Evolutionary conservation across 1,284 basidiomycete genomes (phyloP).

Genomic region (Rhodotorula sp.): DNA sequence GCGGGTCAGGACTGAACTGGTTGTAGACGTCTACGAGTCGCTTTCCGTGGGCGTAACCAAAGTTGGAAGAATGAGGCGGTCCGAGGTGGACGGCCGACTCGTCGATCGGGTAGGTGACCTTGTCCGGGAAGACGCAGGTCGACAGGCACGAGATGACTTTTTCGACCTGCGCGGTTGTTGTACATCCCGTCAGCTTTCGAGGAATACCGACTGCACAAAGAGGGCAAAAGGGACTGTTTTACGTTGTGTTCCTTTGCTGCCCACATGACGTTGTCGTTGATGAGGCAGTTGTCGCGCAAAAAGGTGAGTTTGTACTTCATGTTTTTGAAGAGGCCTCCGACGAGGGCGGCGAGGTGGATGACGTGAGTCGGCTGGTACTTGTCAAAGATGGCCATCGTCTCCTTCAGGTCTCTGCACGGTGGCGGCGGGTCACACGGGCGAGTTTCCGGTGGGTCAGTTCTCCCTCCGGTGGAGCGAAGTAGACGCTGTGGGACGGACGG

Average conservation of each 20-base stretch:
- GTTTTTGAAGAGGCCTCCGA: conserved; percentile 86
- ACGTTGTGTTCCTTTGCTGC: conserved; percentile 62
- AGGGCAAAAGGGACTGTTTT: background rate
- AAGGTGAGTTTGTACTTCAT: conserved; percentile 87
- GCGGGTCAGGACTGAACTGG: conserved; percentile 61
- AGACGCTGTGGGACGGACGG: background rate
- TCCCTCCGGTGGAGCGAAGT: no score
- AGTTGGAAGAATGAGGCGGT: conserved; percentile 83
- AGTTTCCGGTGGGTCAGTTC: background rate
- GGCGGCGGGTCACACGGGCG: background rate
- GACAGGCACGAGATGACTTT: conserved; percentile 84
- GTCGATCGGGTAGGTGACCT: conserved; percentile 76
- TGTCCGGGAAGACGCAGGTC: conserved; percentile 84
- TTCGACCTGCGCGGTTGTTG: conserved; percentile 48
- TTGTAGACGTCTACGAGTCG: conserved; percentile 90
- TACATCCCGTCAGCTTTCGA: background rate
- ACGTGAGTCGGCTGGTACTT: conserved; percentile 88
- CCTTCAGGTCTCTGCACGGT: conserved; percentile 32
- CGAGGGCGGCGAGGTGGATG: conserved; percentile 66
- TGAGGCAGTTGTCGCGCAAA: conserved; percentile 81
- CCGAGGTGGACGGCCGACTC: conserved; percentile 84
- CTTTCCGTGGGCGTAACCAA: conserved; percentile 89
- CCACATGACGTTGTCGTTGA: conserved; percentile 86
- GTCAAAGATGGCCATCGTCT: conserved; percentile 61
- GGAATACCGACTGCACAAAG: background rate